phyloP scores from a whole-genome alignment of 139 green algal species.

The Chlamydomonas sp. region DNA sequence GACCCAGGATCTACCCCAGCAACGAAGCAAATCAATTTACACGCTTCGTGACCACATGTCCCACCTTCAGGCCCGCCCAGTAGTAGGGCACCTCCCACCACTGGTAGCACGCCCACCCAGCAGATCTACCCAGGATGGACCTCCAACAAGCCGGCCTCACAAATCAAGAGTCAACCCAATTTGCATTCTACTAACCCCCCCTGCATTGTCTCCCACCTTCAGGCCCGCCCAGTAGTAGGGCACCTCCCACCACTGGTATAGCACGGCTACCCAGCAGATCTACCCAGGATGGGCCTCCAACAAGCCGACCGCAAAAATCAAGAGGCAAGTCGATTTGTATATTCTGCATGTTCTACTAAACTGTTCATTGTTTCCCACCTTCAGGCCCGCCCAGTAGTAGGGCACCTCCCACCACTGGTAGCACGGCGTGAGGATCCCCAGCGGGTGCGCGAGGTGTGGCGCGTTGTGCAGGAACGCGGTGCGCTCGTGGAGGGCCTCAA shows the following conservation, averaged over 20 bases:
- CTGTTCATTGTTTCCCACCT: slow-evolving; percentile 38
- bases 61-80: slow-evolving; percentile 82
- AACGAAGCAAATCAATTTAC: too few relatives aligned
- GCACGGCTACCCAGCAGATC: slow-evolving; percentile 85
- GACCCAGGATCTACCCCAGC: too few relatives aligned
- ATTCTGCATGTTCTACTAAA: too few relatives aligned
- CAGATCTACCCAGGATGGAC: too few relatives aligned
- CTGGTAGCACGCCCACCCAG: slow-evolving; percentile 89
- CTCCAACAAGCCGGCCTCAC: too few relatives aligned
- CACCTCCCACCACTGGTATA: slow-evolving; percentile 97
- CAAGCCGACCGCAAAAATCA: too few relatives aligned
- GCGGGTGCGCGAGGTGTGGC: slow-evolving; percentile 61
- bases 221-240: slow-evolving; percentile 94
- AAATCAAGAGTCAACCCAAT: too few relatives aligned
- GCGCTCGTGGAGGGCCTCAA: slow-evolving; percentile 83
- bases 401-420: slow-evolving; percentile 88
- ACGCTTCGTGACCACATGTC: too few relatives aligned
- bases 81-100: slow-evolving; percentile 98
- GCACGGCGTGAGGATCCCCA: slow-evolving; percentile 83
- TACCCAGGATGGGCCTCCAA: too few relatives aligned
- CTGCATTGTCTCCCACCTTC: slow-evolving; percentile 49
- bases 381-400: slow-evolving; percentile 92
- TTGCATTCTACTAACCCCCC: too few relatives aligned
- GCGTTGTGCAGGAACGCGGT: slow-evolving; percentile 74
- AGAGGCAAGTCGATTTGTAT: too few relatives aligned